These are phyloP conservation scores for Sechiopsis laciniata DNA, from an alignment of 306 rosid genomes.

Conservation along the genomic window DNA sequence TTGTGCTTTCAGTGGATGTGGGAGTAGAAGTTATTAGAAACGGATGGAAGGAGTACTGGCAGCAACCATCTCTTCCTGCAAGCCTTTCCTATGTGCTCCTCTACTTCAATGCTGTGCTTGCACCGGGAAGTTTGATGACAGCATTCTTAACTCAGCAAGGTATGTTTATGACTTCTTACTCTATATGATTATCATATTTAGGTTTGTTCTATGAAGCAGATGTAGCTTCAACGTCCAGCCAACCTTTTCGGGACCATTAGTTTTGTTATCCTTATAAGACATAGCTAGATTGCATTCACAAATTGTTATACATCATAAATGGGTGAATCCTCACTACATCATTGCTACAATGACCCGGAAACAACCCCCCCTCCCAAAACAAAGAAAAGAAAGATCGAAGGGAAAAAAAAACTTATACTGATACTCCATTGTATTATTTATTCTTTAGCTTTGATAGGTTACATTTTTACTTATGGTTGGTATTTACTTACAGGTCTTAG, in stretches of 20 bases:
- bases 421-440: too few species aligned
- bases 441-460: neutral
- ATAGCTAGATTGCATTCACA: neutral
- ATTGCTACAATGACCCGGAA: too few species aligned
- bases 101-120: slow-evolving; percentile 75
- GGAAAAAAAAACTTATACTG: too few species aligned
- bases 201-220: neutral
- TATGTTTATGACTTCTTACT: slow-evolving; percentile 24
- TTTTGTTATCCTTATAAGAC: neutral
- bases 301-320: neutral
- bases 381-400: too few species aligned
- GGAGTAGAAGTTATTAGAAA: slow-evolving; percentile 70
- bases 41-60: slow-evolving; percentile 88
- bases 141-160: slow-evolving; percentile 87
- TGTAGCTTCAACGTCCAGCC: neutral
- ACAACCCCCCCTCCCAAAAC: too few species aligned
- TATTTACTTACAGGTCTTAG: slow-evolving; percentile 51
- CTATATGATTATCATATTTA: neutral
- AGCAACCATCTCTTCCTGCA: slow-evolving; percentile 94
- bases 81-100: slow-evolving; percentile 87
- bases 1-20: slow-evolving; percentile 45
- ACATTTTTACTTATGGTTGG: neutral
- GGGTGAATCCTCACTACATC: too few species aligned
- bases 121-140: slow-evolving; percentile 97
- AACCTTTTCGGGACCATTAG: neutral